A percentile compares a stretch with the other conserved stretches of the same genome.
phyloP scores from a whole-genome alignment of 495 filamentous ascomycete species.

The Rusavskia elegans region DNA sequence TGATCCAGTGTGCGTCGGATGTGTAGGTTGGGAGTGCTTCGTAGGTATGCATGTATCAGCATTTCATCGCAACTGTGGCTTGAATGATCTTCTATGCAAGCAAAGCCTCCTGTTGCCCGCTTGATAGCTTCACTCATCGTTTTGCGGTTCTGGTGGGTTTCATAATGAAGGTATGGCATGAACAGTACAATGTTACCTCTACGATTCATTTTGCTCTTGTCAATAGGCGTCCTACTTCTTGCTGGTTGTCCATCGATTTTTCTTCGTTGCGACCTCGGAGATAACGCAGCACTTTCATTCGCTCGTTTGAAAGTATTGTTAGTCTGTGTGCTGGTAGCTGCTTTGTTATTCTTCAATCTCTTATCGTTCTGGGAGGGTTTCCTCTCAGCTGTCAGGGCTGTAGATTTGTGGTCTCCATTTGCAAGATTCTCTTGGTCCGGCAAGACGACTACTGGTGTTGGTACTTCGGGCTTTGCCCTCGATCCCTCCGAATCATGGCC shows the following conservation, averaged over 20 bases:
- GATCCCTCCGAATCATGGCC: neutral
- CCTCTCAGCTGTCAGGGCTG: neutral
- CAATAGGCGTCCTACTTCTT: neutral
- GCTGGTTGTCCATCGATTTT: constrained; percentile 10
- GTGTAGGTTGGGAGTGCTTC: constrained; percentile 39
- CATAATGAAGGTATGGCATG: constrained; percentile 58
- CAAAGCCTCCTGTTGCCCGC: constrained; percentile 22
- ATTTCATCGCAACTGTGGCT: constrained; percentile 37
- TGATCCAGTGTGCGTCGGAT: constrained; percentile 55
- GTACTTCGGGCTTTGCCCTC: neutral
- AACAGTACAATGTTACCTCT: constrained; percentile 41
- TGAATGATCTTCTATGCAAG: constrained; percentile 13
- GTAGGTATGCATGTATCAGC: constrained; percentile 47
- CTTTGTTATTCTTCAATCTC: too few species aligned
- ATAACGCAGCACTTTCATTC: constrained; percentile 7
- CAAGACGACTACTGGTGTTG: neutral
- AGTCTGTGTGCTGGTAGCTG: neutral
- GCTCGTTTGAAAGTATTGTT: constrained; percentile 1
- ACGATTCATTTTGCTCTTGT: constrained; percentile 2
- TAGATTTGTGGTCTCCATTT: neutral
- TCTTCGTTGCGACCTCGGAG: constrained; percentile 10
- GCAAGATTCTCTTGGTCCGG: constrained; percentile 12
- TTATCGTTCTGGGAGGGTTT: neutral
- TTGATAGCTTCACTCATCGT: constrained; percentile 46
- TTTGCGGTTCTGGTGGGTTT: constrained; percentile 37